These are phyloP conservation scores for Ganoderma sinense DNA, from an alignment of 1,284 basidiomycete species.

Conservation along the genomic window DNA sequence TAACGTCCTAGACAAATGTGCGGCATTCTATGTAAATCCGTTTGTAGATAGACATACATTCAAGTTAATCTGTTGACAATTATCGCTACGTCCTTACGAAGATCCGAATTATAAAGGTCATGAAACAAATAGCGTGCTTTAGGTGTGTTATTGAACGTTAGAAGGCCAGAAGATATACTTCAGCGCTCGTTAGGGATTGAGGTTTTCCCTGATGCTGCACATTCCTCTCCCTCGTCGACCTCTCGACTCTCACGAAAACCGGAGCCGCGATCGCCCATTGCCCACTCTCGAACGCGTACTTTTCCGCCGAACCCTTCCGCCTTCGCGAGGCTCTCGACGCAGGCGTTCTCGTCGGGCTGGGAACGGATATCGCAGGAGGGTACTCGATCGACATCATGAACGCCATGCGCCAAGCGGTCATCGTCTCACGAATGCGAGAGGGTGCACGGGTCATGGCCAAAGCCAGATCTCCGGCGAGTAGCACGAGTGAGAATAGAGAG, in stretches of 20 bases:
- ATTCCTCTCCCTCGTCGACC: constrained; percentile 61
- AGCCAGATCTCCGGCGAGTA: neutral
- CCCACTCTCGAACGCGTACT: constrained; percentile 87
- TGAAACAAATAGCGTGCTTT: too few species aligned
- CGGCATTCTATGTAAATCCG: too few species aligned
- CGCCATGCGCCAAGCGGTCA: constrained; percentile 81
- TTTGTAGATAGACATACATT: too few species aligned
- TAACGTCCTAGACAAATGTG: too few species aligned
- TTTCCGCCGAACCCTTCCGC: constrained; percentile 77
- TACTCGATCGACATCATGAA: constrained; percentile 81
- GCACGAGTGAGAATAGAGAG: constrained; percentile 14
- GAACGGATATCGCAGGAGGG: constrained; percentile 87
- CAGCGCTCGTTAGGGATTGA: too few species aligned
- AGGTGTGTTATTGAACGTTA: too few species aligned
- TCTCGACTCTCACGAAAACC: constrained; percentile 56
- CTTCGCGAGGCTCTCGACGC: constrained; percentile 75
- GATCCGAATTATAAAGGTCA: too few species aligned
- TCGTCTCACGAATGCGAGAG: constrained; percentile 76
- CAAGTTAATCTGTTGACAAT: too few species aligned
- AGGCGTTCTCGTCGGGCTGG: constrained; percentile 77
- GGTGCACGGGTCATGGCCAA: constrained; percentile 50
- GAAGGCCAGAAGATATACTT: too few species aligned
- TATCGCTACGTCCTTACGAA: too few species aligned
- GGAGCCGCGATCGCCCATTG: constrained; percentile 83
- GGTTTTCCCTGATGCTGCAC: too few species aligned